These are phyloP conservation scores for Sclerotinia minor DNA, from an alignment of 2,329 filamentous ascomycete species.

Conservation along the genomic window DNA sequence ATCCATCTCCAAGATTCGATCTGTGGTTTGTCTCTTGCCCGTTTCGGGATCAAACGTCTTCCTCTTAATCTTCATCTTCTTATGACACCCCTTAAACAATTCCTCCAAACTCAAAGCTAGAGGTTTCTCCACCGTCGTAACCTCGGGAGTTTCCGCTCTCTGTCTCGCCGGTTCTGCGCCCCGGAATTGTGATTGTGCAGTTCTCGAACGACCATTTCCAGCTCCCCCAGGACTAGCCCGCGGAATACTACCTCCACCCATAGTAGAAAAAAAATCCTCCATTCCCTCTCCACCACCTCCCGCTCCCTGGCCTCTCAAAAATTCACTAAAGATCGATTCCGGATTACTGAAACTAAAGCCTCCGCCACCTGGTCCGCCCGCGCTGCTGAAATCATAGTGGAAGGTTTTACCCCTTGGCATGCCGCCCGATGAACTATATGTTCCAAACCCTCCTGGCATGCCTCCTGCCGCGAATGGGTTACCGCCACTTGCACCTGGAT, in stretches of 20 bases:
- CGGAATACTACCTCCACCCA: constrained; percentile 29
- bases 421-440: constrained; percentile 47
- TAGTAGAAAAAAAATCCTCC: constrained; percentile 52
- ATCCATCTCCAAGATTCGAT: constrained; percentile 88
- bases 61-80: constrained; percentile 98
- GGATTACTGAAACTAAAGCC: constrained; percentile 84
- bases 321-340: constrained; percentile 81
- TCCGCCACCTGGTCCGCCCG: constrained; percentile 48
- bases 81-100: constrained; percentile 79
- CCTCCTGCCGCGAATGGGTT: constrained; percentile 62
- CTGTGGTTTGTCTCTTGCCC: constrained; percentile 81
- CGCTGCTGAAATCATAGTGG: constrained; percentile 50
- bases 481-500: constrained; percentile 52
- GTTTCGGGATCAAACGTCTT: constrained; percentile 83
- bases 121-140: constrained; percentile 85
- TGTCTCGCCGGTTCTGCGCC: constrained; percentile 45
- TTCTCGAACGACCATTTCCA: constrained; percentile 47
- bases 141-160: constrained; percentile 68
- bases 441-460: constrained; percentile 55
- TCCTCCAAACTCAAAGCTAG: constrained; percentile 84
- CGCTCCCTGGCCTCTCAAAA: constrained; percentile 62
- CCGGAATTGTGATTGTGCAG: constrained; percentile 42
- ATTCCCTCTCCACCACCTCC: constrained; percentile 47
- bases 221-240: constrained; percentile 49
- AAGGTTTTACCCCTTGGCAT: constrained; percentile 54